Conservation (phyloP, 495 filamentous ascomycete genomes). For the Aspergillus sparsus region DNA sequence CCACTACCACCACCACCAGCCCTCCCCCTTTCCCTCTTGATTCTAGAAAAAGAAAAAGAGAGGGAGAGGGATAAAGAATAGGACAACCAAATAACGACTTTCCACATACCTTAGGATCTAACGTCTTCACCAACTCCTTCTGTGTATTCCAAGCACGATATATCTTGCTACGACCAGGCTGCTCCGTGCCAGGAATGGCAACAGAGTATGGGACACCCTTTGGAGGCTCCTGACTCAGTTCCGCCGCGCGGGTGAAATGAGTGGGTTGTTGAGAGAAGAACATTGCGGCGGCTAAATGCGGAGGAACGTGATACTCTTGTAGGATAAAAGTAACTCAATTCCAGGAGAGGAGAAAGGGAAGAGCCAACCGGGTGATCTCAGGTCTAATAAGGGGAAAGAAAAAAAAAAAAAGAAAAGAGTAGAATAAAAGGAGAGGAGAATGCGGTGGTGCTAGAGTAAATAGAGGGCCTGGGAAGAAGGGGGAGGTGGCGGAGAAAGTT, state of each 20-base stretch:
- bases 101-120: conserved; percentile 66
- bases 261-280: conserved; percentile 43
- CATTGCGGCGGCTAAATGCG: conserved; percentile 27
- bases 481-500: background rate
- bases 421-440: conserved; percentile 2
- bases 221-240: conserved; percentile 45
- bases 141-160: conserved; percentile 82
- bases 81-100: background rate
- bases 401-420: conserved; percentile 3
- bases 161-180: conserved; percentile 68
- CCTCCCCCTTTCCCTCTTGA: no score
- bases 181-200: conserved; percentile 70
- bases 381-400: conserved; percentile 1
- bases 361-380: background rate
- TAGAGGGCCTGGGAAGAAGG: background rate
- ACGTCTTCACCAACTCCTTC: conserved; percentile 69
- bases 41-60: background rate
- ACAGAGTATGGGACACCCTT: conserved; percentile 55
- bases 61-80: background rate
- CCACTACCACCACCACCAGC: no score
- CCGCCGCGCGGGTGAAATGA: conserved; percentile 45
- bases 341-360: background rate
- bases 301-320: conserved; percentile 12
- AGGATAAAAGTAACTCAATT: conserved; percentile 6
- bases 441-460: background rate